These are phyloP conservation scores for Xylariomycetidae sp. DNA, from an alignment of 2,329 filamentous ascomycete genomes.

Conservation along the genomic window DNA sequence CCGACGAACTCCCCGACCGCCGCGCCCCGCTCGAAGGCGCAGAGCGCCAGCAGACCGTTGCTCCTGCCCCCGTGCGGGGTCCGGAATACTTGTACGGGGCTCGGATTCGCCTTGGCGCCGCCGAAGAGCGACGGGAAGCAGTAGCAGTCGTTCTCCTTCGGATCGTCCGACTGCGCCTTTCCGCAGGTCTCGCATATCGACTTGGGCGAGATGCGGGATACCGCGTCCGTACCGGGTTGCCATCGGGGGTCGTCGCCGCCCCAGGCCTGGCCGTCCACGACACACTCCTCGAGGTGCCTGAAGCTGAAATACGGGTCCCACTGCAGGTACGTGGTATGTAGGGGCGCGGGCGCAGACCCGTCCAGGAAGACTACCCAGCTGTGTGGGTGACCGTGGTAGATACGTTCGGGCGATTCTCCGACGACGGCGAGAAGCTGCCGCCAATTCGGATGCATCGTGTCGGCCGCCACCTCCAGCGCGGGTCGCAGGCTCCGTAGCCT, in stretches of 20 bases:
- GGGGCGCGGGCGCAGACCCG: slow-evolving; percentile 33
- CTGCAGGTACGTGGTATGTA: slow-evolving; percentile 41
- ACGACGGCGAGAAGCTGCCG: slow-evolving; percentile 43
- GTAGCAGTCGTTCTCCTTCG: slow-evolving; percentile 42
- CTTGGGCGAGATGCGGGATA: slow-evolving; percentile 14
- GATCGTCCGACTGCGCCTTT: slow-evolving; percentile 45
- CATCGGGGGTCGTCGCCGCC: slow-evolving; percentile 45
- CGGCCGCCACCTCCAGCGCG: slow-evolving; percentile 48
- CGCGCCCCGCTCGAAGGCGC: slow-evolving; percentile 45
- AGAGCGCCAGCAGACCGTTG: slow-evolving; percentile 45
- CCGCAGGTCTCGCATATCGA: slow-evolving; percentile 40
- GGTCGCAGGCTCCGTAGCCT: slow-evolving; percentile 39
- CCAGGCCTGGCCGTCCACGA: slow-evolving; percentile 45
- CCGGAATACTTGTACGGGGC: slow-evolving; percentile 47
- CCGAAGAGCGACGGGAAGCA: slow-evolving; percentile 52
- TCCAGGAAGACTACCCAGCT: slow-evolving; percentile 46
- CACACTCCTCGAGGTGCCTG: slow-evolving; percentile 43
- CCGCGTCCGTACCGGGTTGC: slow-evolving; percentile 22
- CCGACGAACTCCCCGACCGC: slow-evolving; percentile 54
- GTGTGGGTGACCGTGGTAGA: slow-evolving; percentile 44
- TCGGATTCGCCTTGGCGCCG: slow-evolving; percentile 29
- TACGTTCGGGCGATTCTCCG: slow-evolving; percentile 33
- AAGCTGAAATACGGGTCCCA: slow-evolving; percentile 43
- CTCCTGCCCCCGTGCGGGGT: slow-evolving; percentile 49
- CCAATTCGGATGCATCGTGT: slow-evolving; percentile 51